A percentile compares a stretch with the other conserved stretches of the same genome.
phyloP scores from a whole-genome alignment of 108 stramenopile genomes.

The Nitzschia palea region DNA sequence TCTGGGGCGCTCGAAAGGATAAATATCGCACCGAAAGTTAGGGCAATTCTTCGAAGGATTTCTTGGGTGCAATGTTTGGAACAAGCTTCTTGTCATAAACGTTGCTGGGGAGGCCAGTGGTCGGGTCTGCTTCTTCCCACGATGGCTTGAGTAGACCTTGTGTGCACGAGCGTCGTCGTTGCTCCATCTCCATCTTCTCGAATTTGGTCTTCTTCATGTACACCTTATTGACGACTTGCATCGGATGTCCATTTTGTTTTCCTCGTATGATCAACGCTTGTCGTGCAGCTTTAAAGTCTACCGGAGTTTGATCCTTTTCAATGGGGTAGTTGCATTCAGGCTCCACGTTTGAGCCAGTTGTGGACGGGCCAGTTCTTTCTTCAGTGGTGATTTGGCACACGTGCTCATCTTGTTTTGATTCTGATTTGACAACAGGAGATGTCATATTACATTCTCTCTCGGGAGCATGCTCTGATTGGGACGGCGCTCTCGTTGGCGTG shows the following conservation, averaged over 20 bases:
- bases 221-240: slow-evolving; percentile 46
- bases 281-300: slow-evolving; percentile 53
- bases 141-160: slow-evolving; percentile 39
- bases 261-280: slow-evolving; percentile 43
- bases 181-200: slow-evolving; percentile 41
- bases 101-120: slow-evolving; percentile 30
- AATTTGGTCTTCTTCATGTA: slow-evolving; percentile 35
- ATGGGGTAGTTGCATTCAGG: neutral
- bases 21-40: slow-evolving; percentile 24
- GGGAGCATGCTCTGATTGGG: slow-evolving; percentile 2
- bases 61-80: slow-evolving; percentile 60
- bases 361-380: slow-evolving; percentile 2
- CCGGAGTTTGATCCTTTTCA: slow-evolving; percentile 32
- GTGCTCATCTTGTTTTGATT: slow-evolving; percentile 2
- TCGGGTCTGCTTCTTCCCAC: slow-evolving; percentile 36
- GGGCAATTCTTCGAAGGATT: slow-evolving; percentile 46
- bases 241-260: slow-evolving; percentile 45
- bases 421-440: neutral
- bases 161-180: slow-evolving; percentile 22
- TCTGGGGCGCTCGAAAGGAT: too few species aligned
- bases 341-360: slow-evolving; percentile 8
- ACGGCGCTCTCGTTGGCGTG: slow-evolving; percentile 3
- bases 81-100: slow-evolving; percentile 59
- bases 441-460: neutral
- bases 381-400: neutral